These are phyloP conservation scores for Fusarium humuli DNA, from an alignment of 2,329 filamentous ascomycete genomes.

Conservation along the genomic window DNA sequence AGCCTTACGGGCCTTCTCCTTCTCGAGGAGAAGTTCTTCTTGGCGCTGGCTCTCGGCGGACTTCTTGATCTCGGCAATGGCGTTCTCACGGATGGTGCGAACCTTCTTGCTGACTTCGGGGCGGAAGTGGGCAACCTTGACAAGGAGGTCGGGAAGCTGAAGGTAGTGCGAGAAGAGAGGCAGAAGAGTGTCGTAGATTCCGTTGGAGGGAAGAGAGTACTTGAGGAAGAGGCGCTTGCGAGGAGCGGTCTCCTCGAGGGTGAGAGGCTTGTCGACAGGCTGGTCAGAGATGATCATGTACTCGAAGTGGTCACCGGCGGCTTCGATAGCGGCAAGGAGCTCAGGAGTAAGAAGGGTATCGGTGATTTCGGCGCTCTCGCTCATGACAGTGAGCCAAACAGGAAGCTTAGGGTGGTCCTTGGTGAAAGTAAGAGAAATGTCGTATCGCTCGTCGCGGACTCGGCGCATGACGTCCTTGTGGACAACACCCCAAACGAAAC, in stretches of 20 bases:
- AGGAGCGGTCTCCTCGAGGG: slow-evolving; percentile 83
- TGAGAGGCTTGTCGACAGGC: slow-evolving; percentile 85
- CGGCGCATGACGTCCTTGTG: slow-evolving; percentile 95
- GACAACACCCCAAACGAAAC: slow-evolving; percentile 94
- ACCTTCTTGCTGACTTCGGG: slow-evolving; percentile 90
- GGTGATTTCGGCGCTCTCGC: slow-evolving; percentile 94
- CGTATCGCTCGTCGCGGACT: slow-evolving; percentile 92
- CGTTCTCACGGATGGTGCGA: slow-evolving; percentile 80
- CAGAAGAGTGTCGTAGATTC: slow-evolving; percentile 73
- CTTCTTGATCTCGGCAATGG: slow-evolving; percentile 82
- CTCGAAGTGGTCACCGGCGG: slow-evolving; percentile 82
- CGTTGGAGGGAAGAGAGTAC: slow-evolving; percentile 73
- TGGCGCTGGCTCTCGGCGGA: slow-evolving; percentile 82
- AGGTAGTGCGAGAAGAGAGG: slow-evolving; percentile 86
- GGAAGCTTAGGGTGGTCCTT: slow-evolving; percentile 94
- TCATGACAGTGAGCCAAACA: slow-evolving; percentile 93
- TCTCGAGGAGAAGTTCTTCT: slow-evolving; percentile 78
- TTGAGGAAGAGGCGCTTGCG: slow-evolving; percentile 89
- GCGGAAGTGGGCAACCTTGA: slow-evolving; percentile 83
- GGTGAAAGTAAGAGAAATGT: slow-evolving; percentile 90
- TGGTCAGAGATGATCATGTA: slow-evolving; percentile 92
- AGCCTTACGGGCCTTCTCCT: slow-evolving; percentile 83
- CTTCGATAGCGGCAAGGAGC: slow-evolving; percentile 80
- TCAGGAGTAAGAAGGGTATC: slow-evolving; percentile 89
- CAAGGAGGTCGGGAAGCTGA: slow-evolving; percentile 85